Evolutionary conservation across 495 filamentous ascomycete genomes (phyloP).

Genomic region (Cairneyella variabilis): DNA sequence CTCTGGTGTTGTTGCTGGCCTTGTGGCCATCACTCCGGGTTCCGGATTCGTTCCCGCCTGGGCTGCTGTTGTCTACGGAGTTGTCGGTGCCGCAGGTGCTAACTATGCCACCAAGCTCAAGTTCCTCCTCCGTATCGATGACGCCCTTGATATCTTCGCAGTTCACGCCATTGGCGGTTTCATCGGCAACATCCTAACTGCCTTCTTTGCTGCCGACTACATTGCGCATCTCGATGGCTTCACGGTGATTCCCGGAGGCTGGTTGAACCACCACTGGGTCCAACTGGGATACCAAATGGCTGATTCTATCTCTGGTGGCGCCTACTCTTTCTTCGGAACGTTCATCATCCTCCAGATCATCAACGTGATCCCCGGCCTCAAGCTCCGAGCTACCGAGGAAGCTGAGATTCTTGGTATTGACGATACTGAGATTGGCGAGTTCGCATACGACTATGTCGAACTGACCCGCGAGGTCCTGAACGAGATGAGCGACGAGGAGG

Average conservation of each 20-base stretch:
- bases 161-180: conserved; percentile 86
- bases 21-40: conserved; percentile 91
- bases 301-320: conserved; percentile 76
- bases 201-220: conserved; percentile 79
- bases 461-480: conserved; percentile 78
- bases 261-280: conserved; percentile 86
- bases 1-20: conserved; percentile 86
- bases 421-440: conserved; percentile 95
- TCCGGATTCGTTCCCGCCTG: conserved; percentile 88
- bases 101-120: conserved; percentile 98
- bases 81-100: conserved; percentile 77
- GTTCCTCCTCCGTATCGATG: conserved; percentile 81
- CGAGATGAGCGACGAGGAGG: conserved; percentile 43
- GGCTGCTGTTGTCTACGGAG: conserved; percentile 87
- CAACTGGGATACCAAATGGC: conserved; percentile 88
- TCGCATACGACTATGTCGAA: conserved; percentile 98
- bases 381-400: conserved; percentile 75
- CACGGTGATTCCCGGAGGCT: conserved; percentile 72
- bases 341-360: conserved; percentile 84
- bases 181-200: conserved; percentile 86
- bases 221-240: conserved; percentile 63
- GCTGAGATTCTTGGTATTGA: conserved; percentile 91
- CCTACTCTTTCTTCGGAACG: conserved; percentile 83
- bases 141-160: conserved; percentile 91
- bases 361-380: conserved; percentile 80